Evolutionary conservation across 108 stramenopile species (phyloP), one percentile per base, ranked within the genome.

Genomic region (Pseudonitzschia pungens): DNA sequence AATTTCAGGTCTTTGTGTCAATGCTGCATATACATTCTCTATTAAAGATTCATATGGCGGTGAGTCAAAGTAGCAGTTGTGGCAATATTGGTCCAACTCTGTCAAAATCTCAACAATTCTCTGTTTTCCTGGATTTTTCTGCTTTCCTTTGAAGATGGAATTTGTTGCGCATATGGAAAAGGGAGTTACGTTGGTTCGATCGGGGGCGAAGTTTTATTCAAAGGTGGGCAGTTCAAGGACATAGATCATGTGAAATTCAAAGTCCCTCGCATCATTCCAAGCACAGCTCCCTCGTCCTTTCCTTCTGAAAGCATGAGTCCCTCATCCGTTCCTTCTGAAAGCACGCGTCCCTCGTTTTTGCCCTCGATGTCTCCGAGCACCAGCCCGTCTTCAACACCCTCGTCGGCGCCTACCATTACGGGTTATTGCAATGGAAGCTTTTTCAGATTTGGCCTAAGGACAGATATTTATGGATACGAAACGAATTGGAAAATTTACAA

Each of bases 181-280:
- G 83, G 83, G 71, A 70, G 60, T 31, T 84, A 84, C 28, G 36
- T 70, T 62, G 40, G 81, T 28, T 52, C 21, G 15, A 64, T 65
- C 36, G 77, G 78, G 65, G 79, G 79, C n/a, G 40, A 45, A 8
- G 55, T 72, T 22, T 22, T 80, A 27, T 48, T 48, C 28, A 70
- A 67, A 36, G 83, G 78, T 55, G 83, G 71, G 16, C 70, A 74
- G 16, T 83, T 80, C 40, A 70, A 75, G 33, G 52, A 67, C 40
- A 36, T 58, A 48, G 82, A 79, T 18, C 2, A 18, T 48, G 45
- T 18, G 3, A 48, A 14, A 48, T 48, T 48, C 10, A 11, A 14
- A 14, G 14, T 48, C 5, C 18, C 45, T 48, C 18, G 16, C 45
- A 1, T 2, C 45, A 48, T 18, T 14, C 45, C 45, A 8, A 18